Conservation (phyloP, 805 yeast species). For the Vanderwaltozyma yarrowii region DNA sequence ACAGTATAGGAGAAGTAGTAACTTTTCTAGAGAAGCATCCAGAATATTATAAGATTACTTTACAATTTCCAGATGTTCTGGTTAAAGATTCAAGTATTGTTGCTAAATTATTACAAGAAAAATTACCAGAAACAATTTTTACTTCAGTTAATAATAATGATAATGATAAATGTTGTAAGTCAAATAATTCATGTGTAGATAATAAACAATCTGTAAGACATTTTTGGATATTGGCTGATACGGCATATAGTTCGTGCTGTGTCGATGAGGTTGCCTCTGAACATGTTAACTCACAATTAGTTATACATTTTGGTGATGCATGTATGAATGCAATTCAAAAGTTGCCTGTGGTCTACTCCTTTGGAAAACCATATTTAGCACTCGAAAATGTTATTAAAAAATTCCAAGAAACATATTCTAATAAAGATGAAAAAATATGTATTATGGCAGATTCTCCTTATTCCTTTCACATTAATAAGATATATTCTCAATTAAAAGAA, state of each 20-base stretch:
- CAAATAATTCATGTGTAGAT: not conserved
- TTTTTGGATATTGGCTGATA: constrained; percentile 85
- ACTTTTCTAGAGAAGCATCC: constrained; percentile 28
- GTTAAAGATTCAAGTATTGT: constrained; percentile 72
- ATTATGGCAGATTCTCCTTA: constrained; percentile 72
- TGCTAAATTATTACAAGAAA: constrained; percentile 41
- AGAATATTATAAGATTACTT: constrained; percentile 46
- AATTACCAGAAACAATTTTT: constrained; percentile 11
- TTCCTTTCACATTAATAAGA: constrained; percentile 33
- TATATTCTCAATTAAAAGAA: constrained; percentile 30
- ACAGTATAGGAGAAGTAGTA: constrained; percentile 42
- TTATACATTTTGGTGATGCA: constrained; percentile 91
- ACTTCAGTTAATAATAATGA: not conserved
- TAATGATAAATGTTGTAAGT: not conserved
- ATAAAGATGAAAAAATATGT: constrained; percentile 36
- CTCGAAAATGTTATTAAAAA: constrained; percentile 27
- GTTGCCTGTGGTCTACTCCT: constrained; percentile 67
- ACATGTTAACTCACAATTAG: constrained; percentile 76
- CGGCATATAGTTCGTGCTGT: constrained; percentile 92
- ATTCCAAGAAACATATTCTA: constrained; percentile 36
- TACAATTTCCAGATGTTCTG: constrained; percentile 83
- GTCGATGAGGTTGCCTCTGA: constrained; percentile 95
- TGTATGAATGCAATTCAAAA: constrained; percentile 73
- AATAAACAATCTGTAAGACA: constrained; percentile 21
- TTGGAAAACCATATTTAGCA: constrained; percentile 59